Conservation (phyloP, 2,329 filamentous ascomycete species). For the Zopfia rhizophila region DNA sequence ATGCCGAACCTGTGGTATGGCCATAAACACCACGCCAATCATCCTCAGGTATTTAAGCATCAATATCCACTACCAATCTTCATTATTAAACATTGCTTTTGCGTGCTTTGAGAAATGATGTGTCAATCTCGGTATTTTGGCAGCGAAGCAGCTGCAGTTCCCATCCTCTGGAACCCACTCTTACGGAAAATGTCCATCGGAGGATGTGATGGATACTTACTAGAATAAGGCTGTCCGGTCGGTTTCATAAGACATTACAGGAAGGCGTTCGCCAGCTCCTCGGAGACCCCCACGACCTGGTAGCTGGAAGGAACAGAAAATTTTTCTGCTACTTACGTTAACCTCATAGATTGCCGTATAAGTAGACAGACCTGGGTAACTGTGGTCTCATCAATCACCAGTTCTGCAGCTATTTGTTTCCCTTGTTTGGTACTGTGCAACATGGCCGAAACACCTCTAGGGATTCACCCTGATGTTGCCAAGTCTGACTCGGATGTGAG, state of each 20-base stretch:
- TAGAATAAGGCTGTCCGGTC: no score
- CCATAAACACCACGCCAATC: slow-evolving; percentile 33
- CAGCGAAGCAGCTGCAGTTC: no score
- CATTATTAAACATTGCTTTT: slow-evolving; percentile 24
- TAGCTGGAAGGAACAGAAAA: slow-evolving; percentile 12
- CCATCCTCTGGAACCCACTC: no score
- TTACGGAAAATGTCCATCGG: no score
- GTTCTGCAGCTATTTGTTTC: no score
- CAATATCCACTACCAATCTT: slow-evolving; percentile 3
- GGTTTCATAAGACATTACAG: no score
- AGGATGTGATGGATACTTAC: no score
- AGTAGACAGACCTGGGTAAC: no score
- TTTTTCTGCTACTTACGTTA: neutral
- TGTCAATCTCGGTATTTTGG: no score
- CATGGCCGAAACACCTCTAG: slow-evolving; percentile 18
- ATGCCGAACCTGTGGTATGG: slow-evolving; percentile 23
- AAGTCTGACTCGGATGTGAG: slow-evolving; percentile 33
- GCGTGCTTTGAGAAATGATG: slow-evolving; percentile 35
- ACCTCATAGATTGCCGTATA: no score
- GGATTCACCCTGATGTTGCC: slow-evolving; percentile 21
- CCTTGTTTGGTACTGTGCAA: no score
- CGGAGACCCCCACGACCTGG: slow-evolving; percentile 15
- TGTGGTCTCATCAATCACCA: no score
- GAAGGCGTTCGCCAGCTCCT: neutral
- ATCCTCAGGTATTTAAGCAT: slow-evolving; percentile 19